A percentile compares a stretch with the other conserved stretches of the same genome.
Conservation (phyloP, 2,329 filamentous ascomycete genomes). For the Ceratocystis lukuohia region DNA sequence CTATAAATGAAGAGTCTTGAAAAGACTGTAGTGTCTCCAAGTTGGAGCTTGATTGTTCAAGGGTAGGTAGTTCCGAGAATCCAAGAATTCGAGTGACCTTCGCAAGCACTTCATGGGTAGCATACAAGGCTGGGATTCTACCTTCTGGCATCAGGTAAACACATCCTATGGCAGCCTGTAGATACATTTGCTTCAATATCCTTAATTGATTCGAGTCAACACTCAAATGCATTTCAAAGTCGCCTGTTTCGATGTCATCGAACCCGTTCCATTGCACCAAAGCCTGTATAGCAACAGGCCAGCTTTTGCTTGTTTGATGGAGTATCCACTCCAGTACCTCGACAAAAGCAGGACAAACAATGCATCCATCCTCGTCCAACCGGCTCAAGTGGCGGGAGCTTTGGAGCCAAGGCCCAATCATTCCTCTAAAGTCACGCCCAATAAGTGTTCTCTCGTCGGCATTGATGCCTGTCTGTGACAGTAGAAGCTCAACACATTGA, state of each 20-base stretch:
- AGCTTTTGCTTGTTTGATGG: conserved; percentile 43
- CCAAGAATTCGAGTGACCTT: conserved; percentile 36
- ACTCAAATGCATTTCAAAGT: conserved; percentile 38
- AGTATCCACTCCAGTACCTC: conserved; percentile 55
- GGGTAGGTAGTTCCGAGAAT: conserved; percentile 41
- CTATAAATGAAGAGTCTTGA: conserved; percentile 21
- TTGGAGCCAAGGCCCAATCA: conserved; percentile 63
- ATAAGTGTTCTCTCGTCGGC: conserved; percentile 32
- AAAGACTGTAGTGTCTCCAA: conserved; percentile 15
- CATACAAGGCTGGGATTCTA: conserved; percentile 40
- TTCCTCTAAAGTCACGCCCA: conserved; percentile 51
- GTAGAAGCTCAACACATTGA: conserved; percentile 45
- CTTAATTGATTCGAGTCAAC: conserved; percentile 47
- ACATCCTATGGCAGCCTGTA: conserved; percentile 51
- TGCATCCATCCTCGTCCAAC: conserved; percentile 23
- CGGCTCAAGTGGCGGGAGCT: conserved; percentile 14
- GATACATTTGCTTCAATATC: conserved; percentile 50
- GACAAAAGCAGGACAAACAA: conserved; percentile 50
- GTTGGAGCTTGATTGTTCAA: conserved; percentile 27
- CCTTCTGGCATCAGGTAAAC: conserved; percentile 53
- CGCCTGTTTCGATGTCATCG: conserved; percentile 53
- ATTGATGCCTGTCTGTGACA: conserved; percentile 40
- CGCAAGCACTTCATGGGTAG: conserved; percentile 16
- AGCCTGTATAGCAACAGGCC: conserved; percentile 47
- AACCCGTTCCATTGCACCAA: conserved; percentile 64